A percentile compares a stretch with the other conserved stretches of the same genome.
phyloP scores from a whole-genome alignment of 306 rosid genomes.

The Parietaria judaica region DNA sequence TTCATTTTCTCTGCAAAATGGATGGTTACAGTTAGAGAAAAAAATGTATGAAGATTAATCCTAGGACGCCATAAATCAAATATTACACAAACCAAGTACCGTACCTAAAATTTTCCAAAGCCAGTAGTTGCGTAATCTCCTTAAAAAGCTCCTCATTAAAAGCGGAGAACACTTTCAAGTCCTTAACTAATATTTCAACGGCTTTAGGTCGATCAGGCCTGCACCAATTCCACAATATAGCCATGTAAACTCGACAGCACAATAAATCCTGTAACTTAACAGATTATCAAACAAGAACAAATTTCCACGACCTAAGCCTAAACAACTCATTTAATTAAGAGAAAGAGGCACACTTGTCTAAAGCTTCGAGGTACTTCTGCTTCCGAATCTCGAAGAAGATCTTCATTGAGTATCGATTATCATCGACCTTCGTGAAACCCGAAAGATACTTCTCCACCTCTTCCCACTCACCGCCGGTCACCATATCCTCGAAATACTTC shows the following conservation, averaged over 20 bases:
- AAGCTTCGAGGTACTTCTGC: constrained; percentile 96
- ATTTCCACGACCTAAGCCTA: constrained; percentile 1
- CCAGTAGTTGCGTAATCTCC: constrained; percentile 91
- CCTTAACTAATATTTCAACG: constrained; percentile 93
- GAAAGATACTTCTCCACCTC: constrained; percentile 97
- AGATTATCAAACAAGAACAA: constrained; percentile 1
- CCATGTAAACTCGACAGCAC: constrained; percentile 12
- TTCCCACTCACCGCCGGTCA: constrained; percentile 96
- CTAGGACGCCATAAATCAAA: background rate
- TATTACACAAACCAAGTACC: constrained; percentile 18
- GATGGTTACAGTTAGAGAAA: constrained; percentile 8
- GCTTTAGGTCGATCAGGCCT: constrained; percentile 95
- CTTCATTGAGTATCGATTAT: constrained; percentile 97
- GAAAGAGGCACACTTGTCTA: constrained; percentile 64
- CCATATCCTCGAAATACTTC: constrained; percentile 98
- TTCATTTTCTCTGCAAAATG: constrained; percentile 78
- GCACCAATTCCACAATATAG: constrained; percentile 23
- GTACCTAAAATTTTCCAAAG: constrained; percentile 93
- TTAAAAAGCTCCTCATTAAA: constrained; percentile 96
- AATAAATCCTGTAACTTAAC: background rate
- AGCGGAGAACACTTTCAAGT: constrained; percentile 90
- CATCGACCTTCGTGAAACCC: constrained; percentile 98
- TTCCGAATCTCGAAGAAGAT: constrained; percentile 96
- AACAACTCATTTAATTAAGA: background rate
- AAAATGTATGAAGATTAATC: background rate